A percentile compares a stretch with the other conserved stretches of the same genome.
These are phyloP conservation scores for Chlorella sp. DNA, from an alignment of 139 green algal species.

Conservation along the genomic window DNA sequence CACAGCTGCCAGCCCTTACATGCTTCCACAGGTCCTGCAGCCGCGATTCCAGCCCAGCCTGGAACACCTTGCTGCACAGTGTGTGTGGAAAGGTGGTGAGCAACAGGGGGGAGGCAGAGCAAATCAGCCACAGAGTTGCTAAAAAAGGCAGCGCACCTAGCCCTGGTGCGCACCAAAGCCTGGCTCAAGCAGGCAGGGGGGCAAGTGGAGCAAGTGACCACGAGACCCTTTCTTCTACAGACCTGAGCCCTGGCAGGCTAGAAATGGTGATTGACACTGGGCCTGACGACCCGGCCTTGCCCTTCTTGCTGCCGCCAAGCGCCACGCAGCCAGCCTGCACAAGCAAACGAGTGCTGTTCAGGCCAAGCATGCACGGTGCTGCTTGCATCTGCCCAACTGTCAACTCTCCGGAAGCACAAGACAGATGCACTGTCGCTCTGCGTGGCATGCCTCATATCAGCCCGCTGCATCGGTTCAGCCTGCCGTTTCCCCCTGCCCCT, in stretches of 20 bases:
- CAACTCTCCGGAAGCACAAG: not conserved
- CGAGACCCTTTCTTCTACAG: not conserved
- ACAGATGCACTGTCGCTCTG: not conserved
- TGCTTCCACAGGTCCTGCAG: conserved; percentile 30
- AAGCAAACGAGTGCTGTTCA: not conserved
- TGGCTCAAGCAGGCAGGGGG: not conserved
- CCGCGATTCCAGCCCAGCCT: not conserved
- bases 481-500: no score
- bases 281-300: not conserved
- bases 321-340: not conserved
- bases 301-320: conserved; percentile 1
- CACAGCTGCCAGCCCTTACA: not conserved
- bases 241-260: conserved; percentile 25
- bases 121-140: not conserved
- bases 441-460: not conserved
- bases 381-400: no score
- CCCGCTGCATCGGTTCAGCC: no score
- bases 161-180: not conserved
- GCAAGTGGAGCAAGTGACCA: not conserved
- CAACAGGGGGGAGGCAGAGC: not conserved
- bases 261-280: conserved; percentile 15
- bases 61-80: conserved; percentile 10
- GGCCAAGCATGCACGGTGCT: not conserved
- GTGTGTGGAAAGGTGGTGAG: not conserved
- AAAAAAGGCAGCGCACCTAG: not conserved